Conservation (phyloP, 768 basidiomycete genomes). For the Tulasnella sp. region DNA sequence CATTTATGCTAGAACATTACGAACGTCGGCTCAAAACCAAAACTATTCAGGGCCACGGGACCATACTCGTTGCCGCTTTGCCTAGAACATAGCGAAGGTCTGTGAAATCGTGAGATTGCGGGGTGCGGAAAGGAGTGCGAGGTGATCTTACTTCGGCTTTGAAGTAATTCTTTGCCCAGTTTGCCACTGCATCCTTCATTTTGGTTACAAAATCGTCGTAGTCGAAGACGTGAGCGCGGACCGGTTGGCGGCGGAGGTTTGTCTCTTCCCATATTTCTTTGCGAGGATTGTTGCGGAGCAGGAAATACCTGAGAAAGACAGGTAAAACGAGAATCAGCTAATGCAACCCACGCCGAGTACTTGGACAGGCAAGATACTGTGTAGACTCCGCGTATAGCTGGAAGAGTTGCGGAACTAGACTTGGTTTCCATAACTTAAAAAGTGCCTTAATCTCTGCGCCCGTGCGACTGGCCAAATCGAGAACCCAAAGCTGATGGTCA, state of each 20-base stretch:
- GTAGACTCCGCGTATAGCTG: not conserved
- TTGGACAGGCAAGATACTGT: not conserved
- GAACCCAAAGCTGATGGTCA: not conserved
- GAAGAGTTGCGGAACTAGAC: not conserved
- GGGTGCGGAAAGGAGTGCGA: not conserved
- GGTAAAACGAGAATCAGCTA: not conserved
- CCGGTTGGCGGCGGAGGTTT: not conserved
- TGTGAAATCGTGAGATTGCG: not conserved
- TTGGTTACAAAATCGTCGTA: not conserved
- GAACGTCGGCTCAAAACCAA: no score
- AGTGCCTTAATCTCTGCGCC: not conserved
- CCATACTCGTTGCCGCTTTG: no score
- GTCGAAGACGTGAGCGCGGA: not conserved
- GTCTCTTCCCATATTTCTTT: not conserved
- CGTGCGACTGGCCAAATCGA: not conserved
- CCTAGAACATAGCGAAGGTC: no score
- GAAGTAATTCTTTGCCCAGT: not conserved
- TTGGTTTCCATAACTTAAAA: not conserved
- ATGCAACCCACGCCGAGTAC: not conserved
- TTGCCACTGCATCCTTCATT: not conserved
- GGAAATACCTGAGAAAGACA: not conserved
- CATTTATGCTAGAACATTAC: no score
- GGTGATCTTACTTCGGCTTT: not conserved
- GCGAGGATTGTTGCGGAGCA: not conserved
- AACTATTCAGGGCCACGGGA: no score